These are phyloP conservation scores for Aspergillus ochraceus DNA, from an alignment of 2,329 filamentous ascomycete species.

Conservation along the genomic window DNA sequence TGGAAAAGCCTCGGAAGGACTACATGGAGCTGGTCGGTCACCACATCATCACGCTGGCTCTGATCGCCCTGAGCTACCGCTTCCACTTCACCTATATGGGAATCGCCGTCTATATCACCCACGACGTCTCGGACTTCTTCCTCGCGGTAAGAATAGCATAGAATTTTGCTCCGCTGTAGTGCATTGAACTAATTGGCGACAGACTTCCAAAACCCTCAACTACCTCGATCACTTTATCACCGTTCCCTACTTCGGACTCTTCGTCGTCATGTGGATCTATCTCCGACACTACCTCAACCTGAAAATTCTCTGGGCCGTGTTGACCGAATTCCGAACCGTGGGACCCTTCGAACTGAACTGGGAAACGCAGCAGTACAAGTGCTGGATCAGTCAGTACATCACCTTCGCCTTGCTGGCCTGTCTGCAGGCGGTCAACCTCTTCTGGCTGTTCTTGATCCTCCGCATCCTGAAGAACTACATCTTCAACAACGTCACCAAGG, in stretches of 20 bases:
- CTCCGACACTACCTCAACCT: conserved; percentile 70
- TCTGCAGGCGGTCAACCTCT: conserved; percentile 48
- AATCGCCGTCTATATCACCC: conserved; percentile 87
- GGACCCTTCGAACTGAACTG: conserved; percentile 50
- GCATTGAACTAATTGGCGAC: background rate
- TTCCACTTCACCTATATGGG: conserved; percentile 98
- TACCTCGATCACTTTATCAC: conserved; percentile 79
- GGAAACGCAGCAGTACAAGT: conserved; percentile 52
- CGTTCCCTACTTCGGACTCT: conserved; percentile 80
- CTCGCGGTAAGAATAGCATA: conserved; percentile 63
- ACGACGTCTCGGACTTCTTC: conserved; percentile 95
- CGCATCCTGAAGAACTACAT: conserved; percentile 46
- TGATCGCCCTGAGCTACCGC: conserved; percentile 85
- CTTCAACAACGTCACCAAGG: conserved; percentile 38
- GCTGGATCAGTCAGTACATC: conserved; percentile 50
- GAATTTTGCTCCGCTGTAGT: background rate
- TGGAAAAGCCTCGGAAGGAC: conserved; percentile 93
- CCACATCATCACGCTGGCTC: conserved; percentile 81
- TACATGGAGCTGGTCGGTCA: conserved; percentile 91
- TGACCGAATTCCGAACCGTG: conserved; percentile 49
- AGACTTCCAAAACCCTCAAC: conserved; percentile 90
- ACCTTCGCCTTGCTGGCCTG: conserved; percentile 46
- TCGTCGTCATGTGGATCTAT: conserved; percentile 85
- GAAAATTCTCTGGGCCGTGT: conserved; percentile 47
- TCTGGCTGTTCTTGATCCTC: conserved; percentile 49